Percentiles rank a stretch among this genome's conserved stretches.
Evolutionary conservation across 257 asterid species (phyloP).

Genomic region (Catharanthus roseus): DNA sequence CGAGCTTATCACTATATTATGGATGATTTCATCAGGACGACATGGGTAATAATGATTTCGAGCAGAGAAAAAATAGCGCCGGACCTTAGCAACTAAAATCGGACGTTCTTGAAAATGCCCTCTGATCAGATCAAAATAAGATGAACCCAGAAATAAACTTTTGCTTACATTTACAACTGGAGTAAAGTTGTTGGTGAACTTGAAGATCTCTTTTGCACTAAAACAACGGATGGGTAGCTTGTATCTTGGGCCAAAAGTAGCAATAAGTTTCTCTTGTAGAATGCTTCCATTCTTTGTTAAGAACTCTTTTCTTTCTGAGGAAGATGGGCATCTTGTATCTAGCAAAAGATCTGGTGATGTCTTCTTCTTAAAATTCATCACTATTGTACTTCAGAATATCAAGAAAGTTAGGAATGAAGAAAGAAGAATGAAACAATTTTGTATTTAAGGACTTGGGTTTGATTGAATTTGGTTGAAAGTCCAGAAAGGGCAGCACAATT

Average conservation of each 20-base stretch:
- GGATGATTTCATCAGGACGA: neutral
- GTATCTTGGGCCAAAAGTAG: constrained; percentile 7
- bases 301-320: neutral
- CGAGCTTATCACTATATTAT: constrained; percentile 14
- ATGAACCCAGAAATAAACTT: neutral
- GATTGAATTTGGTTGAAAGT: too few species aligned
- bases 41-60: neutral
- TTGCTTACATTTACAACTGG: neutral
- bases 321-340: neutral
- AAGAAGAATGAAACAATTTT: neutral
- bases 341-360: neutral
- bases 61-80: neutral
- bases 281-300: constrained; percentile 6
- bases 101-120: neutral
- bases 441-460: too few species aligned
- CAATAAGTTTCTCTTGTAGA: constrained; percentile 7
- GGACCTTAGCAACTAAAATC: neutral
- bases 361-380: neutral
- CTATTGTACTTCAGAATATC: too few species aligned
- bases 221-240: constrained; percentile 14
- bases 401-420: neutral
- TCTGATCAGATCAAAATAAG: neutral
- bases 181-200: neutral
- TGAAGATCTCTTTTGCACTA: neutral
- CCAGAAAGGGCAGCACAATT: too few species aligned